Conservation (phyloP, 345 rosid species). For the Citrus trifoliata region DNA sequence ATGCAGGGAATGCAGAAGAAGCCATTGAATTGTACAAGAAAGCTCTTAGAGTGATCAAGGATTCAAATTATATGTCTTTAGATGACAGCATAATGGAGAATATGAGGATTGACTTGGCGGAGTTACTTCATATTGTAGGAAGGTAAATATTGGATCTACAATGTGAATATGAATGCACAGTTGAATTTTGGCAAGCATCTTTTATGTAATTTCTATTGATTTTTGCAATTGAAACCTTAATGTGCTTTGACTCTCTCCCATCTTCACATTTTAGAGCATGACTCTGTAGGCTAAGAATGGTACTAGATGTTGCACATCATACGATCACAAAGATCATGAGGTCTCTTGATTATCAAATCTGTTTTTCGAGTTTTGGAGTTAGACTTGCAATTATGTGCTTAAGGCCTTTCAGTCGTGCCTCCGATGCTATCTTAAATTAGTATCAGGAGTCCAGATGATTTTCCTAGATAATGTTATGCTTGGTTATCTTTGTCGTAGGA, state of each 20-base stretch:
- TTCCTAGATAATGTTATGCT: too few relatives aligned
- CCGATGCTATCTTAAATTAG: not conserved
- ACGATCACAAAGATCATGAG: not conserved
- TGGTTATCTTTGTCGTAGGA: not conserved
- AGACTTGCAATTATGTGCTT: not conserved
- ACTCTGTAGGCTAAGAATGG: not conserved
- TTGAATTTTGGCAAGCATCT: not conserved
- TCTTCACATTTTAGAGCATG: not conserved
- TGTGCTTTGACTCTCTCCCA: not conserved
- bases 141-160: slow-evolving; percentile 38
- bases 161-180: not conserved
- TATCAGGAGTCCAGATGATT: not conserved
- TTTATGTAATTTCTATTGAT: not conserved
- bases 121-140: slow-evolving; percentile 77
- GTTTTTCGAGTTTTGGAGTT: not conserved
- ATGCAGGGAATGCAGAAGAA: slow-evolving; percentile 65
- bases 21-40: slow-evolving; percentile 64
- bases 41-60: slow-evolving; percentile 62
- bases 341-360: not conserved
- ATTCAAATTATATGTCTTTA: slow-evolving; percentile 50
- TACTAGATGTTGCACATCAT: not conserved
- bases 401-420: not conserved
- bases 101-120: slow-evolving; percentile 88
- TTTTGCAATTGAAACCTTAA: not conserved
- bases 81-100: slow-evolving; percentile 66